These are phyloP conservation scores for Leptographium wingfieldii DNA, from an alignment of 2,329 filamentous ascomycete genomes.

Conservation along the genomic window DNA sequence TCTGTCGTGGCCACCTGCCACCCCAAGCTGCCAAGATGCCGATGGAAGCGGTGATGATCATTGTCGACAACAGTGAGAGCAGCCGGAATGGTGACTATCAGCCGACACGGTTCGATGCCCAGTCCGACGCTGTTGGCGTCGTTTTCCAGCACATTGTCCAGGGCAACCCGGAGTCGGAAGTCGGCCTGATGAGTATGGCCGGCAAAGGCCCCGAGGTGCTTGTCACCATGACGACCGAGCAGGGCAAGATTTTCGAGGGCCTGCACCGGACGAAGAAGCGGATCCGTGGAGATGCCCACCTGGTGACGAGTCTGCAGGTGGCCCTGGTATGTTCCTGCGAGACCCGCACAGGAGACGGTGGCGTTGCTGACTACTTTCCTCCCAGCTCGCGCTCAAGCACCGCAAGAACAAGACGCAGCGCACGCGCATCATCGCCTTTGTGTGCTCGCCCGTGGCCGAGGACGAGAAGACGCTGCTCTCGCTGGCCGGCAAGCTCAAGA, in stretches of 20 bases:
- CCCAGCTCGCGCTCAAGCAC: slow-evolving; percentile 87
- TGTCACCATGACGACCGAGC: slow-evolving; percentile 89
- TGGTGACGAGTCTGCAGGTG: slow-evolving; percentile 90
- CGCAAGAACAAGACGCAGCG: slow-evolving; percentile 95
- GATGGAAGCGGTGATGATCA: slow-evolving; percentile 98
- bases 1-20: background rate
- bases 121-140: slow-evolving; percentile 87
- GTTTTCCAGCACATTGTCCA: slow-evolving; percentile 93
- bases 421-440: slow-evolving; percentile 93
- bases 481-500: slow-evolving; percentile 98
- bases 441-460: slow-evolving; percentile 84
- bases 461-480: slow-evolving; percentile 79
- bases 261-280: slow-evolving; percentile 81
- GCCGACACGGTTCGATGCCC: slow-evolving; percentile 90
- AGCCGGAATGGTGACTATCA: slow-evolving; percentile 91
- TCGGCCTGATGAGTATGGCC: slow-evolving; percentile 98
- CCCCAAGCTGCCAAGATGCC: slow-evolving; percentile 56
- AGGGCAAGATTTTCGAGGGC: slow-evolving; percentile 87
- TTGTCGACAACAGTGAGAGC: slow-evolving; percentile 98
- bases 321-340: slow-evolving; percentile 57
- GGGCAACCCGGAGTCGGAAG: slow-evolving; percentile 90
- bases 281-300: slow-evolving; percentile 77
- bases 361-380: background rate
- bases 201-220: slow-evolving; percentile 95
- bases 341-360: background rate